A percentile compares a stretch with the other conserved stretches of the same genome.
Evolutionary conservation across 306 rosid species (phyloP).

Genomic region (Trifolium subterraneum): DNA sequence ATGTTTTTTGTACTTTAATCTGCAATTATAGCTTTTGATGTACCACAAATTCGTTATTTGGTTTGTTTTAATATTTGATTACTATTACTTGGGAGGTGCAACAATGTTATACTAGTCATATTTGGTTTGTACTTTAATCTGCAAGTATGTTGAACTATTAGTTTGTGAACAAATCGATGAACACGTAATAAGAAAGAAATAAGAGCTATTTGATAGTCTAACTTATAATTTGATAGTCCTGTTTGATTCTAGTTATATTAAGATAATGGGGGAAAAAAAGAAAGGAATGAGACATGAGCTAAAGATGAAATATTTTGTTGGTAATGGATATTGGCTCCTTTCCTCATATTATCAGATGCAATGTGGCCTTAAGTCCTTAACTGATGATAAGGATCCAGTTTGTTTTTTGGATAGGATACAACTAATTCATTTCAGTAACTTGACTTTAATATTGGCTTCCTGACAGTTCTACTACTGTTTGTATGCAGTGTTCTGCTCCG

Average conservation of each 20-base stretch:
- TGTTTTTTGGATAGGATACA: neutral
- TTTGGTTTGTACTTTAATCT: too few species aligned
- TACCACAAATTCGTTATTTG: too few species aligned
- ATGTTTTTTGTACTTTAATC: too few species aligned
- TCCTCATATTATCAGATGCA: constrained; percentile 19
- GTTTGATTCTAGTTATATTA: neutral
- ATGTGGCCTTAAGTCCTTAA: constrained; percentile 20
- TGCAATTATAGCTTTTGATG: too few species aligned
- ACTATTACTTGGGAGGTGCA: too few species aligned
- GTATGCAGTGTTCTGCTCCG: constrained; percentile 85
- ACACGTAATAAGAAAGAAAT: too few species aligned
- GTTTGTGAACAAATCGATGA: too few species aligned
- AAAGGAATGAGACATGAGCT: neutral
- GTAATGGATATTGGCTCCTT: constrained; percentile 15
- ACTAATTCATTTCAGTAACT: constrained; percentile 1
- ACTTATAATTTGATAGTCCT: neutral
- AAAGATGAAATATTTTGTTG: neutral
- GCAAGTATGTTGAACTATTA: too few species aligned
- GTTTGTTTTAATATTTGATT: too few species aligned
- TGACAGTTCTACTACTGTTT: constrained; percentile 76
- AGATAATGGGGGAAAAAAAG: neutral
- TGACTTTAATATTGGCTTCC: constrained; percentile 68
- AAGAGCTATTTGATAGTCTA: too few species aligned
- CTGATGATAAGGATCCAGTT: neutral
- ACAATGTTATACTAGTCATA: too few species aligned